phyloP scores from a whole-genome alignment of 805 yeast genomes.

The Metschnikowia henanensis region DNA sequence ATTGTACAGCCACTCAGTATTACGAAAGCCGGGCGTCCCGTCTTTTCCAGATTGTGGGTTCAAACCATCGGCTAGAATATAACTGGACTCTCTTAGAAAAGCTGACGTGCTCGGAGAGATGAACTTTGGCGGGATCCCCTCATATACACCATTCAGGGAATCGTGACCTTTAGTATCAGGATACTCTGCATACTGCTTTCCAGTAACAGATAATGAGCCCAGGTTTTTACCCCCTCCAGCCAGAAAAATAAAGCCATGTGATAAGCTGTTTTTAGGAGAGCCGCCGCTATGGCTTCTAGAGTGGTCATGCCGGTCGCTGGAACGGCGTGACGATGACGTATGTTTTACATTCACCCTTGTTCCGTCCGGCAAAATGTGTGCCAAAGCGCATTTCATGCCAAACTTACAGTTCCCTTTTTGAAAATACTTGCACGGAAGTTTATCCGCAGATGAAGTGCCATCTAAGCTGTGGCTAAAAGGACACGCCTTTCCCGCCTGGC shows the following conservation, averaged over 20 bases:
- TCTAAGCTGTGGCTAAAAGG: conserved; percentile 85
- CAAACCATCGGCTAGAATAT: background rate
- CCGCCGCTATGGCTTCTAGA: background rate
- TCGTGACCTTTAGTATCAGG: background rate
- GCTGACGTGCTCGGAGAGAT: conserved; percentile 9
- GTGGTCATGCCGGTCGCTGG: conserved; percentile 9
- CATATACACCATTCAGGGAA: background rate
- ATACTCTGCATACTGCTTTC: background rate
- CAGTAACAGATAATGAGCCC: no score
- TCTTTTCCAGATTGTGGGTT: background rate
- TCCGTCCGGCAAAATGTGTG: conserved; percentile 88
- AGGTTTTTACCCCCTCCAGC: no score
- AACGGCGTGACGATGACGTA: conserved; percentile 11
- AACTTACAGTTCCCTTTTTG: conserved; percentile 97
- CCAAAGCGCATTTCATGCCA: conserved; percentile 92
- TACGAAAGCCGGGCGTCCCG: background rate
- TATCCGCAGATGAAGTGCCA: conserved; percentile 48
- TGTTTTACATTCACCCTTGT: conserved; percentile 62
- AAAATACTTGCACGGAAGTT: conserved; percentile 84
- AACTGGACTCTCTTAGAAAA: conserved; percentile 3
- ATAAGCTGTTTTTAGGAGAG: background rate
- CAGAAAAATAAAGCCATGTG: background rate
- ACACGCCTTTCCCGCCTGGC: conserved; percentile 92
- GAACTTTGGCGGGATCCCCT: conserved; percentile 5
- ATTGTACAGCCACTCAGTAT: background rate